Evolutionary conservation across 169 alveolate species (phyloP), one percentile per base, ranked within the genome.

Genomic region (Cryptosporidium sp.): DNA sequence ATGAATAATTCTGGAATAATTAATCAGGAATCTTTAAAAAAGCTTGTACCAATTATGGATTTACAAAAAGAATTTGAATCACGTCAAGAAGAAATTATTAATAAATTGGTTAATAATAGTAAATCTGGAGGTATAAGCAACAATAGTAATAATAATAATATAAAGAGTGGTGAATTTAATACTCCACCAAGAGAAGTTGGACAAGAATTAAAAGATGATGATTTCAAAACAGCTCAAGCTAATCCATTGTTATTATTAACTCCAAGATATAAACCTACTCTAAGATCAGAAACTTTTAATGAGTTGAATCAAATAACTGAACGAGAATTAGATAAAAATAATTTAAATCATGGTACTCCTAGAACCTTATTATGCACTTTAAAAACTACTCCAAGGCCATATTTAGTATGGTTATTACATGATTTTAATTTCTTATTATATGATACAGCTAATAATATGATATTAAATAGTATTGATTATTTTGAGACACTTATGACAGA

Each of bases 301-400:
- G 65, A 80, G 29, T n/a, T 37, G 0, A 80, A 60, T 1, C 39
- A 61, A 44, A 29, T 39, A 10, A 29, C 14, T 4, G 84, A 45
- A 10, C 84, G 16, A 9, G 69, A 21, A 37, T 9, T 10, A 37
- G 53, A 31, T 31, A n/a, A 23, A 23, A 56, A 35, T 3, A 48
- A 71, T 71, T 1, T 56, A 4, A 65, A 23, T 42, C 45, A 37
- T 39, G 48, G 42, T 44, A 60, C 75, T 44, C 51, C 31, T 14
- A 80, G 89, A 31, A 44, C 56, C 26, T 48, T 80, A 48, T 44
- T 80, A 44, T 80, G 89, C 48, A 80, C 89, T 26, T 44, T 80
- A 44, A 80, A 60, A 42, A 80, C 89, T 5, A 80, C 65, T 62
- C 89, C 89, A 65, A 80, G 89, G 14, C 89, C 89, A 16, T 80